Base-by-base conservation (phyloP, 768 basidiomycete genomes). In the Amanita muscaria region DNA sequence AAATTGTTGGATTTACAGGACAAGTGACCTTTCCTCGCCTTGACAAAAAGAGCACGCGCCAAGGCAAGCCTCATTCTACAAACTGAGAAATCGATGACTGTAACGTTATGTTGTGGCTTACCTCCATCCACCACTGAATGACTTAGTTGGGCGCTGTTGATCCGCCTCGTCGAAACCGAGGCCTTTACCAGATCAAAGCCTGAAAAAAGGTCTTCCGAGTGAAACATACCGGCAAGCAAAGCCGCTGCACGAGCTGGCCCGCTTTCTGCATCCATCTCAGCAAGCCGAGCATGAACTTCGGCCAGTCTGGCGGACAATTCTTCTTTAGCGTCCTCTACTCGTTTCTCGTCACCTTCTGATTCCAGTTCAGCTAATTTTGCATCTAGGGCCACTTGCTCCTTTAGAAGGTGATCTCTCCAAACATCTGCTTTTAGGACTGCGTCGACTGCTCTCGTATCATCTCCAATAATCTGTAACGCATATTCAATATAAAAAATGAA, bases 391-490 rank as follows among this genome's bases (percentile, higher is more conserved):
- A 65, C 65, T 62, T 98, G 93, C 57, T 99, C 91, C 44, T 80
- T 84, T 40, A 96, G 64, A 14, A 97, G 70, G 51, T 89, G 86
- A 56, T 94, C 92, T 59, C 94, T 75, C 91, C 96, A 98, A 24
- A 99, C 96, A 59, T 99, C 96, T n/a, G 96, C 96, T 61, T 93
- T 91, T n/a, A 99, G 73, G 16, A 99, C 96, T 1, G 93, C 92
- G 16, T 92, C 87, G 33, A 99, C 72, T 2, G 96, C 96, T 1
- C 70, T 68, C 0, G 92, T 98, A 52, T 93, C 92, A 60, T 98
- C 94, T 24, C 94, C 96, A 44, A 90, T 60, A 52, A 97, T 86
- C 88, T 92, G 44, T 15, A 32, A 12, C 38, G 12, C 32, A 19
- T 18, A 16, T 46, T 22, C 37, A 42, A 16, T 46, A 39, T 27